Conservation (phyloP, 768 basidiomycete genomes). For the Kwoniella botswanensis region DNA sequence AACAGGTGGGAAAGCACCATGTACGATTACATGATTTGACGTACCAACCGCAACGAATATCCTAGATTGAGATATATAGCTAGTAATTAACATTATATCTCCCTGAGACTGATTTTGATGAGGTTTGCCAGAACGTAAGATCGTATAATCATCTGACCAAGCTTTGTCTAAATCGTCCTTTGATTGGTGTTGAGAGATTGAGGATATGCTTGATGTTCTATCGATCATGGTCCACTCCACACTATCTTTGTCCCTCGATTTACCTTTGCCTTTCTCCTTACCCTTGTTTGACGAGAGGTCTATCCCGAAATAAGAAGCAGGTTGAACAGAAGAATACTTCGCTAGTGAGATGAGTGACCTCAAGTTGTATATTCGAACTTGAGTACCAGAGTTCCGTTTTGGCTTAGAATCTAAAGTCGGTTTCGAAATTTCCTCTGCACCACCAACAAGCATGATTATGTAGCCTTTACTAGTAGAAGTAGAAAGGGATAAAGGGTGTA, state of each 20-base stretch:
- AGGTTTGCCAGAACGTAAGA: not conserved
- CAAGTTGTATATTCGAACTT: constrained; percentile 27
- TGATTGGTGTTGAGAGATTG: not conserved
- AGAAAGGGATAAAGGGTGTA: constrained; percentile 15
- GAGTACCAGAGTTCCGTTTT: constrained; percentile 17
- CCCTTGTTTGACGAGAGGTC: not conserved
- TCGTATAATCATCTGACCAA: constrained; percentile 11
- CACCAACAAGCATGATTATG: constrained; percentile 31
- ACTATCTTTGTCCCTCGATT: not conserved
- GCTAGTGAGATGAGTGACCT: constrained; percentile 30
- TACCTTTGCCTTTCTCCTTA: constrained; percentile 8
- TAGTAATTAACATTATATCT: constrained; percentile 1
- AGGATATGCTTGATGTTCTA: constrained; percentile 6
- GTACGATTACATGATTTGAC: constrained; percentile 18
- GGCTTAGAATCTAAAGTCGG: constrained; percentile 14
- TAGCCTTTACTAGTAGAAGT: constrained; percentile 16
- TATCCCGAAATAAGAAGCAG: constrained; percentile 4
- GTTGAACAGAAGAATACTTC: constrained; percentile 20
- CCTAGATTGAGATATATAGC: constrained; percentile 3
- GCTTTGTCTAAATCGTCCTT: constrained; percentile 5
- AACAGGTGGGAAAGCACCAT: constrained; percentile 15
- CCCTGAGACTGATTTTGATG: not conserved
- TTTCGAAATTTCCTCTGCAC: constrained; percentile 17
- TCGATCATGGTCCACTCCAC: constrained; percentile 17
- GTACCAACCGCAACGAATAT: constrained; percentile 28